Percentiles rank a stretch among this genome's conserved stretches.
phyloP scores from a whole-genome alignment of 73 alveolate species.

The Symbiodinium pilosum region DNA sequence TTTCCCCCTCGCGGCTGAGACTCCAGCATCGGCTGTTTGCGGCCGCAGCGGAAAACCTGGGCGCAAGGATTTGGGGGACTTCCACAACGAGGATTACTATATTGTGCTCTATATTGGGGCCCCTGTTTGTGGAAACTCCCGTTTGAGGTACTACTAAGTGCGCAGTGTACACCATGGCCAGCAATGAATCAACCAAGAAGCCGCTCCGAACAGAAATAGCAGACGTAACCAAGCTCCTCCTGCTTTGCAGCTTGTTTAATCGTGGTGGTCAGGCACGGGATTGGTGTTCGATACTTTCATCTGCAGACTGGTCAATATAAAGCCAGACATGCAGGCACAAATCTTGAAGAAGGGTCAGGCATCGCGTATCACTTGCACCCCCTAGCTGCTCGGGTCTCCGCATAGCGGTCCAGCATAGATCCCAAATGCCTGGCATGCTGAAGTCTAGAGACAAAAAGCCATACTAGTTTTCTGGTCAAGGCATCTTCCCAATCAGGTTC shows the following conservation, averaged over 20 bases:
- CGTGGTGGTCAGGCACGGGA: too few relatives aligned
- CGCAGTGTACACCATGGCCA: neutral
- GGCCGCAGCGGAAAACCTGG: slow-evolving; percentile 59
- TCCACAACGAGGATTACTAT: too few relatives aligned
- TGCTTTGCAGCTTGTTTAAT: too few relatives aligned
- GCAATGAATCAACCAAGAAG: neutral
- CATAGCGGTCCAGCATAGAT: slow-evolving; percentile 86
- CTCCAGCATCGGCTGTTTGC: slow-evolving; percentile 56
- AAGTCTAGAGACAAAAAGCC: neutral
- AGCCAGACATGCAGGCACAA: neutral
- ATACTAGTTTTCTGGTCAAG: too few relatives aligned
- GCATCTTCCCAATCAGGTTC: too few relatives aligned
- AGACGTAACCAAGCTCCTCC: slow-evolving; percentile 82
- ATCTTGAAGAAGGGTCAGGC: neutral
- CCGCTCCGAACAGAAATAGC: slow-evolving; percentile 92
- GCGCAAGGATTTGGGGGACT: too few relatives aligned
- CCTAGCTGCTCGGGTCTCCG: slow-evolving; percentile 17
- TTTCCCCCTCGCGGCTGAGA: too few relatives aligned
- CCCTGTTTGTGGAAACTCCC: too few relatives aligned
- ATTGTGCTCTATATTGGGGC: too few relatives aligned
- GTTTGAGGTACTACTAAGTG: neutral
- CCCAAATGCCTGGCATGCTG: slow-evolving; percentile 45
- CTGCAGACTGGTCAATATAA: neutral
- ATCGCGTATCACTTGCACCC: neutral
- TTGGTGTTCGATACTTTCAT: too few relatives aligned